These are phyloP conservation scores for Hortiboletus rubellus DNA, from an alignment of 1,284 basidiomycete genomes.

Conservation along the genomic window DNA sequence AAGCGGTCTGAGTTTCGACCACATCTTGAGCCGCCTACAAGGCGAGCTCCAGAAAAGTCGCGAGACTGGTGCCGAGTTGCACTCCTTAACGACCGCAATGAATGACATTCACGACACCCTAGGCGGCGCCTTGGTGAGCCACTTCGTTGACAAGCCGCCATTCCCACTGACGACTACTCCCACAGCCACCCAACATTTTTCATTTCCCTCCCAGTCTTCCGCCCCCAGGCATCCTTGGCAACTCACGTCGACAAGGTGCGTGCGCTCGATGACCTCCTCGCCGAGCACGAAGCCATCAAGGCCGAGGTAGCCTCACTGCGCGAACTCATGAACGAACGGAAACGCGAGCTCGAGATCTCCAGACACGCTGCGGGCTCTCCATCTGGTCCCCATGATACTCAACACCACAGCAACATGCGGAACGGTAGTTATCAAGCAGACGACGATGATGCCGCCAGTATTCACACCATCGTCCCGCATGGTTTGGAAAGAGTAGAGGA, in stretches of 20 bases:
- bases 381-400: constrained; percentile 25
- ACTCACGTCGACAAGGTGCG: constrained; percentile 86
- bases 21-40: constrained; percentile 78
- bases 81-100: constrained; percentile 80
- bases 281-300: constrained; percentile 87
- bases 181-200: constrained; percentile 57
- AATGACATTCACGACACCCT: constrained; percentile 91
- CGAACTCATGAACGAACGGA: constrained; percentile 67
- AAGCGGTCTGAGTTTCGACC: constrained; percentile 80
- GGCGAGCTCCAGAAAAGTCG: constrained; percentile 92
- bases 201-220: constrained; percentile 63
- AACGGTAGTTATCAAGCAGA: constrained; percentile 47
- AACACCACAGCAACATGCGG: constrained; percentile 32
- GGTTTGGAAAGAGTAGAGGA: constrained; percentile 74
- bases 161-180: constrained; percentile 7
- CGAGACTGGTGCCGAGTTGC: constrained; percentile 90
- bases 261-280: constrained; percentile 77
- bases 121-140: constrained; percentile 75
- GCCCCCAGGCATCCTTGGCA: constrained; percentile 78
- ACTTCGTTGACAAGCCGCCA: neutral
- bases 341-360: constrained; percentile 32
- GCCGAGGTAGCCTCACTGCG: constrained; percentile 74
- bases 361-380: constrained; percentile 24
- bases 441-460: constrained; percentile 57
- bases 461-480: constrained; percentile 63